Conservation (phyloP, 2,329 filamentous ascomycete genomes). For the Canariomyces notabilis region DNA sequence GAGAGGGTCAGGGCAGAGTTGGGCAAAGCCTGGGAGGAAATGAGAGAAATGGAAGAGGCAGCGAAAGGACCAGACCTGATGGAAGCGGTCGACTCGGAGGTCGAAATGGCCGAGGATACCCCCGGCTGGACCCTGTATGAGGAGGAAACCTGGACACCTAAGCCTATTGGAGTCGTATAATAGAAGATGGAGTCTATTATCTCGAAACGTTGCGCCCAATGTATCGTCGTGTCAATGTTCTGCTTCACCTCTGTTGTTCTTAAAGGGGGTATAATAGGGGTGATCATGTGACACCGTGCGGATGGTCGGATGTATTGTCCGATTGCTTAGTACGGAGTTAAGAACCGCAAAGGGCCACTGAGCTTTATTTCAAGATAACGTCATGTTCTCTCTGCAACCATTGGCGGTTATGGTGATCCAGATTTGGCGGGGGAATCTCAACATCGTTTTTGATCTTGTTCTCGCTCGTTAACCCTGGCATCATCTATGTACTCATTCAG, state of each 20-base stretch:
- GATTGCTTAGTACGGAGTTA: too few relatives aligned
- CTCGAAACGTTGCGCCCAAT: neutral
- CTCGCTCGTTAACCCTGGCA: neutral
- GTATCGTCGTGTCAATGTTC: neutral
- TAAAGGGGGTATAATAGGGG: slow-evolving; percentile 4
- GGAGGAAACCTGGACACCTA: slow-evolving; percentile 48
- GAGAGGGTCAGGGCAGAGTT: slow-evolving; percentile 27
- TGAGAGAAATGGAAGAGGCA: slow-evolving; percentile 23
- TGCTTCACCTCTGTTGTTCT: neutral
- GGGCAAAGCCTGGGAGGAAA: slow-evolving; percentile 22
- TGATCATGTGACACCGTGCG: slow-evolving; percentile 17
- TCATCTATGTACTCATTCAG: slow-evolving; percentile 40
- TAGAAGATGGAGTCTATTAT: neutral
- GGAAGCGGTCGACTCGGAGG: slow-evolving; percentile 10
- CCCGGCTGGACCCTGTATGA: slow-evolving; percentile 46
- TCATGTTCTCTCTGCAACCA: slow-evolving; percentile 8
- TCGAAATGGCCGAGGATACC: slow-evolving; percentile 16
- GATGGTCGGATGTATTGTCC: too few relatives aligned
- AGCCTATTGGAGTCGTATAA: slow-evolving; percentile 53
- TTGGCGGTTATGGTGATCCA: slow-evolving; percentile 3
- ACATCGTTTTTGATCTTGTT: neutral
- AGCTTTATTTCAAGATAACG: slow-evolving; percentile 14
- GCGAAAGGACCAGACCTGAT: slow-evolving; percentile 18
- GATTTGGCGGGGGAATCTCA: slow-evolving; percentile 1
- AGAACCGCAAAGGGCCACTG: neutral